Base-by-base conservation (phyloP, 768 basidiomycete genomes). In the Tricholoma matsutake region DNA sequence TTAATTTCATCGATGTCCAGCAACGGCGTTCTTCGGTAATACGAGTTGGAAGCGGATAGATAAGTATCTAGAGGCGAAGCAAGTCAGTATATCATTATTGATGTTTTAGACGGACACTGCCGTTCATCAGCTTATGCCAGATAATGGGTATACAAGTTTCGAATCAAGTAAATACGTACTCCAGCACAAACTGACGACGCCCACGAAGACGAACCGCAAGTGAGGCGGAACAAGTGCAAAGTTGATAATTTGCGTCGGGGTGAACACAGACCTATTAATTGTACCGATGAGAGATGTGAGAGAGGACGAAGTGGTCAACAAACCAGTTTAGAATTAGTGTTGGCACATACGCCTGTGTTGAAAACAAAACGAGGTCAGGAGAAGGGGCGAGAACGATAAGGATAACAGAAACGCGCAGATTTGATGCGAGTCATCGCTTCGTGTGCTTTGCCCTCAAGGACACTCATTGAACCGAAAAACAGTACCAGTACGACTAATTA, bases 151-250 rank as follows among this genome's bases (percentile, higher is more conserved):
- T n/a, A n/a, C n/a, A n/a, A n/a, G n/a, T n/a, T n/a, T n/a, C n/a
- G n/a, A n/a, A n/a, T n/a, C n/a, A 28, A 53, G 37, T 22, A 2
- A 16, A 47, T 11, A 81, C 88, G 51, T 69, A 92, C 91, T 92
- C 91, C 89, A 91, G 76, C 89, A 89, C 61, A 92, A 79, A 67
- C 87, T 88, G 56, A 93, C 89, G 10, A 89, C 81, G 66, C 91
- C 83, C 22, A 94, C 84, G 18, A 88, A 78, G 18, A 88, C 80
- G 57, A 94, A 87, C 37, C 92, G 85, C 35, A 92, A 73, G 65
- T 94, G 92, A 4, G 82, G 86, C 1, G 92, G 92, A 1, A 92
- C 83, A 32, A 94, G 20, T 8, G 84, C 76, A 67, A 94, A 94
- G 73, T 94, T 94, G 77, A 92, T 78, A 58, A 87, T 67, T 70